Base-by-base conservation (phyloP, 2,329 filamentous ascomycete genomes). In the Colletotrichum destructivum region DNA sequence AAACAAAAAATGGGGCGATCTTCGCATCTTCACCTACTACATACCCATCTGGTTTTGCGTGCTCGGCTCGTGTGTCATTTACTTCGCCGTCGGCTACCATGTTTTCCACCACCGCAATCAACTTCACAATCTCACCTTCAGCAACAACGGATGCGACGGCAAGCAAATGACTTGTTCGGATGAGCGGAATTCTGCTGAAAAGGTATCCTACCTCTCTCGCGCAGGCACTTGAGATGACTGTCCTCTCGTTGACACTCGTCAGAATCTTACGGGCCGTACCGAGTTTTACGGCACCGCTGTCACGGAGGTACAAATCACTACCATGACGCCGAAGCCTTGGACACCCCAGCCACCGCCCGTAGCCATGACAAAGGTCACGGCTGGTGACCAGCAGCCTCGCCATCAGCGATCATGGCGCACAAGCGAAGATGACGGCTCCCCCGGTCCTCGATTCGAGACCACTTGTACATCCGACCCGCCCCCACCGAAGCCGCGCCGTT, bases 21-120 rank as follows among this genome's bases (percentile, higher is more conserved):
- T 90, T 16, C 88, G 89, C 42, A 90, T 91, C 54, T 90, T 87
- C 75, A 87, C 88, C 8, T 91, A 90, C 78, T 91, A 91, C 77
- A 83, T 90, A 73, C 86, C 89, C 3, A 88, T 90, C 57, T 90
- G 88, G 88, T 82, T 88, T 13, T 91, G 88, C 77, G 90, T 89
- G 63, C 78, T 85, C 56, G 80, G 88, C 15, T 90, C 88, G 0
- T 79, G 86, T 18, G 67, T 88, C 60, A 88, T 90, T 67, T 90
- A 91, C 74, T 79, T 87, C 23, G 80, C 88, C 40, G 88, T 91
- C 54, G 89, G 89, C 26, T 90, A 87, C 75, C 86, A 89, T 62
- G 88, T 91, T 26, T 90, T 90, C 75, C 87, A 86, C 67, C 86
- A 88, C 60, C 82, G 89, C 11, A 90, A 90, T 72, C 83, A 84